A percentile compares a stretch with the other conserved stretches of the same genome.
Evolutionary conservation across 768 basidiomycete genomes (phyloP).

Genomic region (Boletus patriciae): DNA sequence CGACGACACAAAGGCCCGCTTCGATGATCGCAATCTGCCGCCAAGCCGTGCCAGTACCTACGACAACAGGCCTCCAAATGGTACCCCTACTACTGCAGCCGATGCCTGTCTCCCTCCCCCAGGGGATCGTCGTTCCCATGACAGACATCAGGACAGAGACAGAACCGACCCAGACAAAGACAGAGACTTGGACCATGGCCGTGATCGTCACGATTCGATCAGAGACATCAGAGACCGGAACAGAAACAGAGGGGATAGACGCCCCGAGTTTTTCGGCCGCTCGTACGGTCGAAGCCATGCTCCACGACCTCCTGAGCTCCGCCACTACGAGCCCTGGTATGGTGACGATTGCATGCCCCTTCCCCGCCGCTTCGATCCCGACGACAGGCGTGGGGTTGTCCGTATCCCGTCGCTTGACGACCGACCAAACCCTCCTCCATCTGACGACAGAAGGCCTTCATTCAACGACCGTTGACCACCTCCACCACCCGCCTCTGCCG

Average conservation of each 20-base stretch:
- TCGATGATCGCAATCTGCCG: constrained; percentile 29
- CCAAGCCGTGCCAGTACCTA: background rate
- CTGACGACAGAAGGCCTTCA: constrained; percentile 33
- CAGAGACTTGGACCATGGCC: background rate
- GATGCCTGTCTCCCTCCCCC: constrained; percentile 18
- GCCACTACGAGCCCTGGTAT: constrained; percentile 50
- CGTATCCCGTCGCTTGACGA: constrained; percentile 25
- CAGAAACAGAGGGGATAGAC: constrained; percentile 39
- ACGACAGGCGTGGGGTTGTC: constrained; percentile 27
- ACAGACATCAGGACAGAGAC: constrained; percentile 33
- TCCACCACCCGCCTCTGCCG: constrained; percentile 8
- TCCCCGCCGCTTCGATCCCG: constrained; percentile 36
- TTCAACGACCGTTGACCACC: constrained; percentile 29
- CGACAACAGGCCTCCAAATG: constrained; percentile 17
- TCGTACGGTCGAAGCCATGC: constrained; percentile 41
- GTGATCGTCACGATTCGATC: constrained; percentile 21
- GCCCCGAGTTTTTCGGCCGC: constrained; percentile 39
- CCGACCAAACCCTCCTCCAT: constrained; percentile 24
- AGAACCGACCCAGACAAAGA: constrained; percentile 35
- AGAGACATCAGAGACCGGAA: constrained; percentile 29
- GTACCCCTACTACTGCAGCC: background rate
- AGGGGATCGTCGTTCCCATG: constrained; percentile 35
- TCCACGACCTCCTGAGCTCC: constrained; percentile 45
- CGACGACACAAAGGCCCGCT: constrained; percentile 33
- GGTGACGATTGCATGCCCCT: constrained; percentile 33